phyloP scores from a whole-genome alignment of 371 early-diverging fungal genomes.

The Actinomucor elegans region DNA sequence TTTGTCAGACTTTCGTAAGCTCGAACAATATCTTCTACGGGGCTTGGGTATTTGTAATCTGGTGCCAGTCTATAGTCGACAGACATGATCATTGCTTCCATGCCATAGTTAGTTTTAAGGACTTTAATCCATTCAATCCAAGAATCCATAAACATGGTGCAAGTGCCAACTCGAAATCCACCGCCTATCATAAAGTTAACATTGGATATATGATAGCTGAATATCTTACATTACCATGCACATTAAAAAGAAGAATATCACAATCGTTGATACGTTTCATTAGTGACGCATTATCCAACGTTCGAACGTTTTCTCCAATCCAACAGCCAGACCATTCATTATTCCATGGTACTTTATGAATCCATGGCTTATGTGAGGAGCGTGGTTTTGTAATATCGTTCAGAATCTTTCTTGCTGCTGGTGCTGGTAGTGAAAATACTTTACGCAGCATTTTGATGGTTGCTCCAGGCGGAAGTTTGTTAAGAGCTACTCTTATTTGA shows the following conservation, averaged over 20 bases:
- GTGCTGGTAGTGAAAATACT: constrained; percentile 37
- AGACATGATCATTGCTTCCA: constrained; percentile 45
- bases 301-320: constrained; percentile 37
- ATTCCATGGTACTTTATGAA: constrained; percentile 36
- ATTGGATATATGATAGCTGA: background rate
- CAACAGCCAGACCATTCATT: constrained; percentile 45
- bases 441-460: constrained; percentile 40
- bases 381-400: constrained; percentile 42
- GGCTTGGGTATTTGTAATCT: constrained; percentile 47
- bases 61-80: constrained; percentile 52
- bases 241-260: constrained; percentile 43
- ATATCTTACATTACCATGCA: constrained; percentile 26
- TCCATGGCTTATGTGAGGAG: constrained; percentile 41
- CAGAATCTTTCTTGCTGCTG: constrained; percentile 39
- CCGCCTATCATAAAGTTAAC: constrained; percentile 28
- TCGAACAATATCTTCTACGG: constrained; percentile 46
- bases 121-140: constrained; percentile 39
- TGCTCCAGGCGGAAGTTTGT: constrained; percentile 37
- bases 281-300: constrained; percentile 20
- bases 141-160: constrained; percentile 53
- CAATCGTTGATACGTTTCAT: constrained; percentile 28
- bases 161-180: constrained; percentile 48
- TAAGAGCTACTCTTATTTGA: constrained; percentile 32
- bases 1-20: constrained; percentile 43
- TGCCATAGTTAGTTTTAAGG: constrained; percentile 39